Evolutionary conservation across 202 grass and related monocot species (phyloP), one percentile per base, ranked within the genome.

Genomic region (Panicum hallii): DNA sequence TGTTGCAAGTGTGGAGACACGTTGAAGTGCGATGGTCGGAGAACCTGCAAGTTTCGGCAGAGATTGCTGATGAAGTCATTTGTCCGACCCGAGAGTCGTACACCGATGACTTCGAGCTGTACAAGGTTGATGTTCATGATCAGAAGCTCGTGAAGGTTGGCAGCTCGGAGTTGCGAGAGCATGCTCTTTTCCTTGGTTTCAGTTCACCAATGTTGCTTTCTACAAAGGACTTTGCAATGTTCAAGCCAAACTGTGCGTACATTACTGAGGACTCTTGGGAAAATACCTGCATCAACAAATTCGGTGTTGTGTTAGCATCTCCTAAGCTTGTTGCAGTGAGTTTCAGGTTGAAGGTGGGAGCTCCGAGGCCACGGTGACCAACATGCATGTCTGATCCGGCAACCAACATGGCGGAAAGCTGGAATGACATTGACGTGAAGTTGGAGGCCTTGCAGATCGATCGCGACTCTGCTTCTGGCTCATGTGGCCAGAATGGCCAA

Each of bases 171-270:
- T 52, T 73, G 2, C 47, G 5, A 15, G 47, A 7, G 5, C 20
- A 67, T 41, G 30, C 63, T 9, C 46, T 80, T 1, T 67, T 80
- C 22, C 45, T 67, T 5, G 62, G 63, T 67, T 80, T 80, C 32
- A 36, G 22, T 23, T 41, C 28, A 5, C 5, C 63, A 0, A 7
- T 80, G 5, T 1, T 52, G 0, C 5, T 67, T 66, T 41, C 62
- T 0, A 67, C 62, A 0, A 67, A 67, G 77, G 62, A 67, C 9
- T 67, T 52, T 67, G 11, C 62, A 2, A 41, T 0, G 30, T 1
- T 67, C 0, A 79, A 5, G 9, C 61, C 77, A 1, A 50, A 79
- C 10, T 79, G 16, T 4, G 77, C 10, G 0, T 79, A 79, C 5
- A 0, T 79, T 0, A 52, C 61, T 0, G 77, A 79, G 52, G 77